phyloP scores from a whole-genome alignment of 108 stramenopile species.

The Nannochloropsis salina region DNA sequence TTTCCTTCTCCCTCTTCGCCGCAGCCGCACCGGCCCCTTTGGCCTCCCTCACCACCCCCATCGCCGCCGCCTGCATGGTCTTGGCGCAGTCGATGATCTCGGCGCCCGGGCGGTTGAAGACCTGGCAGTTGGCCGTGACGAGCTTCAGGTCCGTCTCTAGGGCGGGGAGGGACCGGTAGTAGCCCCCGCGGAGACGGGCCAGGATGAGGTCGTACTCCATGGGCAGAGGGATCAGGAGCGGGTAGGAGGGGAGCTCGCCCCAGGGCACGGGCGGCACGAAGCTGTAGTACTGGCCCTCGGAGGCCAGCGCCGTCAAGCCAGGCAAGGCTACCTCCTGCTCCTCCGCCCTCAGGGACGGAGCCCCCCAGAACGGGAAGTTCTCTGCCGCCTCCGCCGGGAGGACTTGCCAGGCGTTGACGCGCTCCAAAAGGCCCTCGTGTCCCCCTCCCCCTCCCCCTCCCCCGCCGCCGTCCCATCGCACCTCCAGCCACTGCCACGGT shows the following conservation, averaged over 20 bases:
- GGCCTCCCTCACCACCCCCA: constrained; percentile 21
- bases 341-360: background rate
- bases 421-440: background rate
- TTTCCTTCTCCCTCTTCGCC: background rate
- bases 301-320: background rate
- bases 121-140: constrained; percentile 32
- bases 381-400: background rate
- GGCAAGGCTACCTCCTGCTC: background rate
- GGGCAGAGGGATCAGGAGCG: constrained; percentile 23
- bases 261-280: background rate
- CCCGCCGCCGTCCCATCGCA: background rate
- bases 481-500: constrained; percentile 11
- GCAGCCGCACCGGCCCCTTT: constrained; percentile 22
- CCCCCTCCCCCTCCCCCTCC: constrained; percentile 1
- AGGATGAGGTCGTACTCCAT: constrained; percentile 39
- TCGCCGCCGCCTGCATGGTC: background rate
- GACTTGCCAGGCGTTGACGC: background rate
- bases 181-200: constrained; percentile 31
- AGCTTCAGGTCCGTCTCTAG: constrained; percentile 41
- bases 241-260: background rate
- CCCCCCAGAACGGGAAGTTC: background rate
- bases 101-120: constrained; percentile 38
- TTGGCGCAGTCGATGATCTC: constrained; percentile 36
- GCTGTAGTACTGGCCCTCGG: background rate
- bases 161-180: constrained; percentile 33